Base-by-base conservation (phyloP, 2,329 filamentous ascomycete species). In the Leptosphaerulina australis region DNA sequence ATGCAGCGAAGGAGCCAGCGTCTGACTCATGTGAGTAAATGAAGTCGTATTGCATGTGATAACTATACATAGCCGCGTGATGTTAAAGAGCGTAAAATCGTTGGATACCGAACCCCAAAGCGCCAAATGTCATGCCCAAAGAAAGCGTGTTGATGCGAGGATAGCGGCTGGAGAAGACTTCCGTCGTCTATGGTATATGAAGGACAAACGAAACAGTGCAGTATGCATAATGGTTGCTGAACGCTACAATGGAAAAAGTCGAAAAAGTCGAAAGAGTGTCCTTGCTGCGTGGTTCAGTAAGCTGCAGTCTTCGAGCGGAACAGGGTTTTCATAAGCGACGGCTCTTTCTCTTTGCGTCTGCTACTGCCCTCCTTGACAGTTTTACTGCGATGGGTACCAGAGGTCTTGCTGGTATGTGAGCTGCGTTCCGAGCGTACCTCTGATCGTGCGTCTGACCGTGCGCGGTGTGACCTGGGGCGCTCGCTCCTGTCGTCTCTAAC, bases 261-360 rank as follows among this genome's bases (percentile, higher is more conserved):
- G 24, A 29, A 14, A 4, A 7, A 15, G 25, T 28, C 11, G 11
- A 8, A 20, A 20, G 25, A 5, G 21, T 31, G 17, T 30, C 24
- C 10, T 14, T 14, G 9, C 5, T 24, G 3, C 12, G n/a, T 28
- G 15, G 38, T 5, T 47, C 28, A 62, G 18, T 53, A 54, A 20
- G 60, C 60, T 3, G 56, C 25, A 0, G 68, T 66, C 50, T 69
- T 69, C 7, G 66, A 59, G 35, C 67, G 60, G 56, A 79, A 79
- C n/a, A 79, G 59, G 62, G 72, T 74, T 49, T 68, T 73, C 44
- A 78, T 53, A 5, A 71, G 67, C 14, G 68, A 72, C 0, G 74
- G 75, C 52, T 76, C 72, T 63, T 78, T 79, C 54, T 73, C 72
- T 58, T 69, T 70, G 41, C 60, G 61, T 40, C 71, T 71, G 26